Conservation (phyloP, 1,139 yeast genomes). For the Geotrichum citri-aurantii region DNA sequence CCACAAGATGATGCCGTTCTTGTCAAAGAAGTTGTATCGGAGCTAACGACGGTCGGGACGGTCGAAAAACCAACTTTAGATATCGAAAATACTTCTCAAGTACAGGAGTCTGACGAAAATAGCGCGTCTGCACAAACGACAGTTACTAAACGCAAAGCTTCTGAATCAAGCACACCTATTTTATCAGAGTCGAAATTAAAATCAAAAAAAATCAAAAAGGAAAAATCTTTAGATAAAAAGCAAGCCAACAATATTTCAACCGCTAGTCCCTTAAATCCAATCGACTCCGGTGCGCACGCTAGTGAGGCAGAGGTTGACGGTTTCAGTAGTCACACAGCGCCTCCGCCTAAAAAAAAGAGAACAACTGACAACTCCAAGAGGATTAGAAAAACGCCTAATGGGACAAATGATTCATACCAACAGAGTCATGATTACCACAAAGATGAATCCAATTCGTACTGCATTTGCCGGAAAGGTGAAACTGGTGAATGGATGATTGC, state of each 20-base stretch:
- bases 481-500: slow-evolving; percentile 77
- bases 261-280: not conserved
- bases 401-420: not conserved
- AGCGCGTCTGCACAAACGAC: not conserved
- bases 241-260: not conserved
- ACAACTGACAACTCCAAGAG: not conserved
- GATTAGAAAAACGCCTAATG: not conserved
- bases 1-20: not conserved
- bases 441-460: slow-evolving; percentile 38
- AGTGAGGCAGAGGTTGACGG: not conserved
- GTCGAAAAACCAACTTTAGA: not conserved
- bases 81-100: not conserved
- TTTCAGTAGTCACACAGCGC: not conserved
- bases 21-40: not conserved
- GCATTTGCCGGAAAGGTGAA: slow-evolving; percentile 77
- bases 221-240: not conserved
- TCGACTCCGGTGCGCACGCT: not conserved
- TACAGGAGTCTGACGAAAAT: not conserved
- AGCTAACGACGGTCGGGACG: not conserved
- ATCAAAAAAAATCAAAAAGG: slow-evolving; percentile 10
- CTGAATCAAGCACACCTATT: not conserved
- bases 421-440: not conserved
- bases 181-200: slow-evolving; percentile 8
- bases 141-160: slow-evolving; percentile 2
- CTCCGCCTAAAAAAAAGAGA: slow-evolving; percentile 4